A percentile compares a stretch with the other conserved stretches of the same genome.
Conservation (phyloP, 1,139 yeast species). For the Arxiozyma telluris region DNA sequence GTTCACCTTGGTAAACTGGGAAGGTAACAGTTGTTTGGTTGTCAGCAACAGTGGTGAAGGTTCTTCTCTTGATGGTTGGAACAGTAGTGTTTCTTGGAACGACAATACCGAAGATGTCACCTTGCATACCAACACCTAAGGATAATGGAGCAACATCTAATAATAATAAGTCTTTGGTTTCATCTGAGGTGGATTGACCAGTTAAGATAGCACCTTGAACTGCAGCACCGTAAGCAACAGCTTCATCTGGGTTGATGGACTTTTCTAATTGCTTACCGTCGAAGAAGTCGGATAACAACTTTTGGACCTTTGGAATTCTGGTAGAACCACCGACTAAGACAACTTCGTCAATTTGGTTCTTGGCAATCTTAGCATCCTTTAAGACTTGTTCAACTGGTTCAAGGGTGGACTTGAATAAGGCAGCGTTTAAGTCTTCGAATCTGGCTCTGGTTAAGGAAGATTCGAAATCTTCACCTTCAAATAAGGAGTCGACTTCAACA, state of each 20-base stretch:
- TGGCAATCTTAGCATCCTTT: conserved; percentile 87
- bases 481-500: conserved; percentile 92
- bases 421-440: conserved; percentile 95
- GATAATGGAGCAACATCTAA: conserved; percentile 98
- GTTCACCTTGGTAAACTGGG: conserved; percentile 99
- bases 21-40: conserved; percentile 98
- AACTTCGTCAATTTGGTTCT: conserved; percentile 86
- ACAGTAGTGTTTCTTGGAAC: conserved; percentile 99
- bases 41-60: conserved; percentile 99
- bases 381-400: conserved; percentile 98
- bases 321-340: conserved; percentile 99
- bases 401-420: conserved; percentile 90
- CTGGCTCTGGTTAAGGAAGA: conserved; percentile 98
- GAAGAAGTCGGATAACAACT: conserved; percentile 94
- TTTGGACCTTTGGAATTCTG: conserved; percentile 98
- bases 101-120: conserved; percentile 97
- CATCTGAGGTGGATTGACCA: conserved; percentile 95
- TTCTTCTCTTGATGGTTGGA: conserved; percentile 99
- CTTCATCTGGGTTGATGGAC: conserved; percentile 98
- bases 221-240: conserved; percentile 96
- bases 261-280: conserved; percentile 95
- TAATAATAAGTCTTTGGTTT: conserved; percentile 93
- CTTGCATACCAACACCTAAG: conserved; percentile 99
- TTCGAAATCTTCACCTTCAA: conserved; percentile 94
- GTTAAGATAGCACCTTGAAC: conserved; percentile 98